phyloP scores from a whole-genome alignment of 2,329 filamentous ascomycete genomes.

The Xylariaceae sp. region DNA sequence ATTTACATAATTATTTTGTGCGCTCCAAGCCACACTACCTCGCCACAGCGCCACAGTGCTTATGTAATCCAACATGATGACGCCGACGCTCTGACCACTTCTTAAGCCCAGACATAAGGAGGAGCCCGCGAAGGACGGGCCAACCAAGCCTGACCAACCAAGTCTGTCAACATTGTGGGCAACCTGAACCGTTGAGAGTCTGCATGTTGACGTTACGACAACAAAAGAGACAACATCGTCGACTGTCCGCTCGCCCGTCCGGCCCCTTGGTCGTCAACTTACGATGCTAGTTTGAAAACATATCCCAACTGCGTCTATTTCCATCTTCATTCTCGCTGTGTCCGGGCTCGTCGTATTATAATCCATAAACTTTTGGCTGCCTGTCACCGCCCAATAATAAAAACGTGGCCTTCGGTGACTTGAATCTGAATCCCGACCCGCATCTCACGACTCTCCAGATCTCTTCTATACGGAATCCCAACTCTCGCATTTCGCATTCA shows the following conservation, averaged over 20 bases:
- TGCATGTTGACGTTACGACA: slow-evolving; percentile 1
- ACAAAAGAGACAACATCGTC: slow-evolving; percentile 5
- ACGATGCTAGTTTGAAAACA: slow-evolving; percentile 12
- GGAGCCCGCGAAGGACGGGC: background rate
- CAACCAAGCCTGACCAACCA: background rate
- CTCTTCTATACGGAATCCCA: background rate
- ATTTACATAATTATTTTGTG: too few species aligned
- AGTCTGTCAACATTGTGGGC: background rate
- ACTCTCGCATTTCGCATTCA: slow-evolving; percentile 1
- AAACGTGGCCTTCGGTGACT: slow-evolving; percentile 21
- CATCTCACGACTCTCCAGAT: background rate
- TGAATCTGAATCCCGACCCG: slow-evolving; percentile 1
- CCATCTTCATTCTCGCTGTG: background rate
- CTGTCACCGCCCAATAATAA: slow-evolving; percentile 17
- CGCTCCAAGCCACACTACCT: too few species aligned
- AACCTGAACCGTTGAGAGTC: background rate
- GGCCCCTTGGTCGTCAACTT: background rate
- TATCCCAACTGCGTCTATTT: slow-evolving; percentile 3
- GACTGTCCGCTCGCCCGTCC: background rate
- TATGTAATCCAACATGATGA: too few species aligned
- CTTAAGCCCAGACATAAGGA: background rate
- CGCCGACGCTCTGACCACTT: slow-evolving; percentile 14
- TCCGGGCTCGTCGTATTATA: background rate
- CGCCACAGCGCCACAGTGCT: too few species aligned
- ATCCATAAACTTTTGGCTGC: slow-evolving; percentile 1